Evolutionary conservation across 805 yeast genomes (phyloP).

Genomic region (Debaryomyces prosopidis): DNA sequence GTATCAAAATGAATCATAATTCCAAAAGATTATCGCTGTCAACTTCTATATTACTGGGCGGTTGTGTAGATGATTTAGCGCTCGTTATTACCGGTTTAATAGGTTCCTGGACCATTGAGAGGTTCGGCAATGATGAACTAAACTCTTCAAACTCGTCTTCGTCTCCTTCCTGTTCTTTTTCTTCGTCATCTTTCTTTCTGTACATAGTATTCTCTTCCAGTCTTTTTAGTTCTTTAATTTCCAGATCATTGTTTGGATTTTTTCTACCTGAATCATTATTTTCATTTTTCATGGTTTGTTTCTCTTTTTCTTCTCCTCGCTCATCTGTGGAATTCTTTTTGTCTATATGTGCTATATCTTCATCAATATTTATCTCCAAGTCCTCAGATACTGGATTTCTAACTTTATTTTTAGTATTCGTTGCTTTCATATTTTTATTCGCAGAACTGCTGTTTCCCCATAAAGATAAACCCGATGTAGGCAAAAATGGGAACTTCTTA

Average conservation of each 20-base stretch:
- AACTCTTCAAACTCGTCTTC: conserved; percentile 5
- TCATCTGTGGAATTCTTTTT: too few species aligned
- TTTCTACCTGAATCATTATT: too few species aligned
- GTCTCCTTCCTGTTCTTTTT: background rate
- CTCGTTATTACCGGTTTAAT: background rate
- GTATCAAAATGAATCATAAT: conserved; percentile 2
- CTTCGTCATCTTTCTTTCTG: background rate
- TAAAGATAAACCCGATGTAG: conserved; percentile 8
- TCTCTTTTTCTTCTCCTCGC: too few species aligned
- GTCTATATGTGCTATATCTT: too few species aligned
- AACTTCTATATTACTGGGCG: background rate
- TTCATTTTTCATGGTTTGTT: too few species aligned
- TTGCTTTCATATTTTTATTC: too few species aligned
- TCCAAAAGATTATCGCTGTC: conserved; percentile 5
- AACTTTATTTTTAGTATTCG: too few species aligned
- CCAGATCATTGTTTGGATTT: too few species aligned
- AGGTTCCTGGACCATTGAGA: background rate
- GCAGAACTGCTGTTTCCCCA: conserved; percentile 1
- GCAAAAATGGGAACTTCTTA: conserved; percentile 22
- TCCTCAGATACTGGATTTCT: too few species aligned
- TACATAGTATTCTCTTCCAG: background rate
- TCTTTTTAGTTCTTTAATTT: too few species aligned
- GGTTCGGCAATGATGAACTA: background rate
- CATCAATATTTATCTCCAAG: too few species aligned
- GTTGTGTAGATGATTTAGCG: background rate